Conservation (phyloP, 306 rosid genomes). For the Trifolium fragiferum region DNA sequence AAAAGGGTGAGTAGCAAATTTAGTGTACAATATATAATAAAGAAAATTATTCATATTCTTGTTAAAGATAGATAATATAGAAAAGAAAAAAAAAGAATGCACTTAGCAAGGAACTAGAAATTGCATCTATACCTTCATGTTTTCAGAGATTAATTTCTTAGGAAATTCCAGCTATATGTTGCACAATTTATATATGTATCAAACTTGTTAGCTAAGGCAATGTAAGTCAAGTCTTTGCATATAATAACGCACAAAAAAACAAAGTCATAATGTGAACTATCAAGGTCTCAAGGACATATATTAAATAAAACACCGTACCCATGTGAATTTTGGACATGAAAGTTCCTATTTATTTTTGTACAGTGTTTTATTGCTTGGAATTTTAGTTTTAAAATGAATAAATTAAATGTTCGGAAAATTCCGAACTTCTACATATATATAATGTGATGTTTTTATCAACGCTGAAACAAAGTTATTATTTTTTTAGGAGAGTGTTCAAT, state of each 20-base stretch:
- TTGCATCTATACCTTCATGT: conserved; percentile 40
- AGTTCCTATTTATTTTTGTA: too few relatives aligned
- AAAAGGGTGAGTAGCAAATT: not conserved
- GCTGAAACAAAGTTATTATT: too few relatives aligned
- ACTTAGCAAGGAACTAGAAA: not conserved
- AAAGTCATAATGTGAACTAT: not conserved
- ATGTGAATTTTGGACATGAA: too few relatives aligned
- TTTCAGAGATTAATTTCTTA: not conserved
- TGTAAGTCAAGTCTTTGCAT: conserved; percentile 8
- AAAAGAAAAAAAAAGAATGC: not conserved
- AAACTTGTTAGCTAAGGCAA: not conserved
- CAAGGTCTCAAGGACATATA: not conserved
- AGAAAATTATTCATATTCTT: not conserved
- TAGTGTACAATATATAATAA: not conserved
- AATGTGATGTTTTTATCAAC: too few relatives aligned
- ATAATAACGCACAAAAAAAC: not conserved
- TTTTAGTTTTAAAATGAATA: too few relatives aligned
- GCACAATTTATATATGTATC: not conserved
- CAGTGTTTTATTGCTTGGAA: too few relatives aligned
- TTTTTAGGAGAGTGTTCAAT: too few relatives aligned
- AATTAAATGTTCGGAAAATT: too few relatives aligned
- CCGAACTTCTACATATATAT: too few relatives aligned
- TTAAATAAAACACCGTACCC: too few relatives aligned
- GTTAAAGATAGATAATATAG: not conserved
- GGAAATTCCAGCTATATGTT: not conserved